Evolutionary conservation across 495 filamentous ascomycete genomes (phyloP), one percentile per base, ranked within the genome.

Genomic region (Lasiosphaeria hispida): DNA sequence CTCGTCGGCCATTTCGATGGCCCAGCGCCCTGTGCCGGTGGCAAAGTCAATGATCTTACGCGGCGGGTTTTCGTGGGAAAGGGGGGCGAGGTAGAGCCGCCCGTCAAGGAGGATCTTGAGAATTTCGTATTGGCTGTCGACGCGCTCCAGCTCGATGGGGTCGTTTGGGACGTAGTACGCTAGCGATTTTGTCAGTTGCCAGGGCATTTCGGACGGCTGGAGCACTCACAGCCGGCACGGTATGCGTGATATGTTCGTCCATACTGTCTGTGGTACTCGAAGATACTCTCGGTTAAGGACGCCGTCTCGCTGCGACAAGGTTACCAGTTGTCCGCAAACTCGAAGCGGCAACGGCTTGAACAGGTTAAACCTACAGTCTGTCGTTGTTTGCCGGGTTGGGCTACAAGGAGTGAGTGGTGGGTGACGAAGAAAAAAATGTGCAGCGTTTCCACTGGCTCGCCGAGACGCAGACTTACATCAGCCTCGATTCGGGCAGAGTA

Each of bases 231-330:
- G 23, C 69, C 73, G 40, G 73, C 67, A 57, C 71, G 72, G 53
- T 72, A 80, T 40, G 72, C 72, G 48, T 80, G 77, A 51, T 81
- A 81, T 7, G 74, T 72, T 39, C 79, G 73, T n/a, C 77, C 79
- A 63, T 81, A 81, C 62, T 81, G 73, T 23, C 51, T 41, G 2
- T 64, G 53, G 48, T 63, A 70, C 8, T 60, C 35, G 53, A 61
- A 53, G 11, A 53, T 53, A 15, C 51, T 53, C 38, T 53, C 51
- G 18, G 51, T 53, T 3, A 53, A 17, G 11, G 51, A 53, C 18
- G 41, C 5, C 9, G 51, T 53, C 51, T 53, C 51, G 23, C 23
- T 30, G 23, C 23, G 2, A 2, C 23, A 5, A 5, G 23, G 23
- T 30, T 30, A 30, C 23, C 23, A 30, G 23, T 30, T 30, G 23